phyloP scores from a whole-genome alignment of 768 basidiomycete species.

The Mycena vitilis region DNA sequence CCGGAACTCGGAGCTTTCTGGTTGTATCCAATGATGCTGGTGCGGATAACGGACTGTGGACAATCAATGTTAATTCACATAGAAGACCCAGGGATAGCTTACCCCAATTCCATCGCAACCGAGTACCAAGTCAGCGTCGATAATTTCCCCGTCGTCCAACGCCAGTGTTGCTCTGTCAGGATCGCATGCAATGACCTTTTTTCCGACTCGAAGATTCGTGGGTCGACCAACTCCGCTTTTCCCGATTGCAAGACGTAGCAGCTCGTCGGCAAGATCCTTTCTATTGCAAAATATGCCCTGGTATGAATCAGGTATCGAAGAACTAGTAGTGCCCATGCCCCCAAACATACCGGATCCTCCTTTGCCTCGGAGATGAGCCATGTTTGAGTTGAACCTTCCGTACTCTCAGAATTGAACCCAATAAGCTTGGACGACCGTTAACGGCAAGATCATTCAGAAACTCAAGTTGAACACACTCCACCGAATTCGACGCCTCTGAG shows the following conservation, averaged over 20 bases:
- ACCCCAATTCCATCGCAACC: conserved; percentile 20
- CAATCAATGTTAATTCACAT: neutral
- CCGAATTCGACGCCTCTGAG: conserved; percentile 2
- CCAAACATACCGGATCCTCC: conserved; percentile 11
- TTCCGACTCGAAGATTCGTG: conserved; percentile 2
- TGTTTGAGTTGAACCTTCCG: conserved; percentile 3
- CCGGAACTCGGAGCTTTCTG: conserved; percentile 15
- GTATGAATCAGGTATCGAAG: neutral
- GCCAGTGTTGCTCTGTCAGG: conserved; percentile 7
- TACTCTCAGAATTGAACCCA: conserved; percentile 2
- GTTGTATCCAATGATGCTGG: conserved; percentile 1
- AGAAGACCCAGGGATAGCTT: neutral
- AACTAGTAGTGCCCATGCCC: neutral
- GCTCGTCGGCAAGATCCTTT: conserved; percentile 11
- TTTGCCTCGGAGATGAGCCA: conserved; percentile 13
- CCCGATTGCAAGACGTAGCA: conserved; percentile 11
- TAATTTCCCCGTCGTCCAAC: conserved; percentile 10
- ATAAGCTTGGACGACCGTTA: conserved; percentile 1
- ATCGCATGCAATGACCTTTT: conserved; percentile 16
- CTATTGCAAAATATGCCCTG: conserved; percentile 19
- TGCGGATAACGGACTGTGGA: conserved; percentile 15
- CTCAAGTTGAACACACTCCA: neutral
- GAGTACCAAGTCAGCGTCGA: conserved; percentile 9
- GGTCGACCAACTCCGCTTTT: neutral
- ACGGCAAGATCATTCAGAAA: neutral